Evolutionary conservation across 176 grass and related monocot genomes (phyloP).

Genomic region (Cenchrus fungigraminus): DNA sequence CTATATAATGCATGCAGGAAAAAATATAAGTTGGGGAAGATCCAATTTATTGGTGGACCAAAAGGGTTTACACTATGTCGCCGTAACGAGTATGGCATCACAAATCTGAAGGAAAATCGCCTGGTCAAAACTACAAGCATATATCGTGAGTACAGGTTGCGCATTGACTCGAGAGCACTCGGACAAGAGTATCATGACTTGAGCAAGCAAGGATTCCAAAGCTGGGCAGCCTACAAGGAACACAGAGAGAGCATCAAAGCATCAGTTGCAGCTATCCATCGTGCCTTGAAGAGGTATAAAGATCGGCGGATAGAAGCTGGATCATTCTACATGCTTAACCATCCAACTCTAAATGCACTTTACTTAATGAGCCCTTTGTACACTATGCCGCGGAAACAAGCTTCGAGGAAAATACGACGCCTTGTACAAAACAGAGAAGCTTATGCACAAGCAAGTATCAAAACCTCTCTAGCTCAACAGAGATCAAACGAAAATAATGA

Average conservation of each 20-base stretch:
- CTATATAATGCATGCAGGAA: no score
- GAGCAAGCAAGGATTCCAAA: neutral
- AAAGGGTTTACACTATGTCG: no score
- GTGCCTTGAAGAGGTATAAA: neutral
- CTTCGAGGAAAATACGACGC: neutral
- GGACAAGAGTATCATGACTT: neutral
- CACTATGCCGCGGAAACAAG: neutral
- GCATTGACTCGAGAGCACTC: neutral
- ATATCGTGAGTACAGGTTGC: neutral
- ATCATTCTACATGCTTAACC: neutral
- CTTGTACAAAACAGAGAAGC: neutral
- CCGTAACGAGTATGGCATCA: no score
- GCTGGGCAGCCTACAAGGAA: neutral
- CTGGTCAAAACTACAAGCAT: no score
- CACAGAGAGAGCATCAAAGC: neutral
- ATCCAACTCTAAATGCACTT: neutral
- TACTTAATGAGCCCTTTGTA: neutral
- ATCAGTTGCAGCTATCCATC: no score
- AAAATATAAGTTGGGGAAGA: no score
- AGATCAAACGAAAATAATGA: no score
- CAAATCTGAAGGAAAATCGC: no score
- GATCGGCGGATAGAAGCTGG: neutral
- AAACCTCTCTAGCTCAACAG: no score
- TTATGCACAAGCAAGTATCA: neutral
- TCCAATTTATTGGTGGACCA: no score